phyloP scores from a whole-genome alignment of 78 protist species.

The Guillardia theta region DNA sequence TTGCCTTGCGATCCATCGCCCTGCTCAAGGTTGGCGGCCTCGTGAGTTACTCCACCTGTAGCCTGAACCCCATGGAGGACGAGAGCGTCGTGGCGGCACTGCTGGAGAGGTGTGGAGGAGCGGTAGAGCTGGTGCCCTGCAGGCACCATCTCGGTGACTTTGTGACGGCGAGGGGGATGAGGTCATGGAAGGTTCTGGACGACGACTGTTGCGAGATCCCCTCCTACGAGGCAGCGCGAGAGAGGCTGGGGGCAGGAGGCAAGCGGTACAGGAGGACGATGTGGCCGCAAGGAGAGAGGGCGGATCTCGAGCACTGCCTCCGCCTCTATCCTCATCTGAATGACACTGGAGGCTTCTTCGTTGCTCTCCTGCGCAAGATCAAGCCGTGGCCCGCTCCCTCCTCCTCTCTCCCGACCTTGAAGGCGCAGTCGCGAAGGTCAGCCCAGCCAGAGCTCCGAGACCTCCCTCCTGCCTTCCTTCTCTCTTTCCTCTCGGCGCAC shows the following conservation, averaged over 20 bases:
- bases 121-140: constrained; percentile 76
- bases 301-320: neutral
- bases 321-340: neutral
- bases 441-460: too few relatives aligned
- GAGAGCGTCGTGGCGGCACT: constrained; percentile 95
- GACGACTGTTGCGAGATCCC: neutral
- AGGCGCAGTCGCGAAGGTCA: too few relatives aligned
- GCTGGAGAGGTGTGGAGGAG: constrained; percentile 46
- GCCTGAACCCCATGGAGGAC: constrained; percentile 95
- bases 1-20: constrained; percentile 78
- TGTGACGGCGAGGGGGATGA: constrained; percentile 67
- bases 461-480: too few relatives aligned
- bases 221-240: neutral
- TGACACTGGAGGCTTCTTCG: neutral
- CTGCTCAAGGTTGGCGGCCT: constrained; percentile 84
- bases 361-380: neutral
- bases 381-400: neutral
- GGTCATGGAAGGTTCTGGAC: neutral
- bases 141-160: constrained; percentile 61
- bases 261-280: neutral
- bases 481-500: too few relatives aligned
- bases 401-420: too few relatives aligned
- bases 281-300: neutral
- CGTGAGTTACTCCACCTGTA: constrained; percentile 97
- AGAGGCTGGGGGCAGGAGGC: neutral